Evolutionary conservation across 495 filamentous ascomycete species (phyloP).

Genomic region (Trichoderma parareesei): DNA sequence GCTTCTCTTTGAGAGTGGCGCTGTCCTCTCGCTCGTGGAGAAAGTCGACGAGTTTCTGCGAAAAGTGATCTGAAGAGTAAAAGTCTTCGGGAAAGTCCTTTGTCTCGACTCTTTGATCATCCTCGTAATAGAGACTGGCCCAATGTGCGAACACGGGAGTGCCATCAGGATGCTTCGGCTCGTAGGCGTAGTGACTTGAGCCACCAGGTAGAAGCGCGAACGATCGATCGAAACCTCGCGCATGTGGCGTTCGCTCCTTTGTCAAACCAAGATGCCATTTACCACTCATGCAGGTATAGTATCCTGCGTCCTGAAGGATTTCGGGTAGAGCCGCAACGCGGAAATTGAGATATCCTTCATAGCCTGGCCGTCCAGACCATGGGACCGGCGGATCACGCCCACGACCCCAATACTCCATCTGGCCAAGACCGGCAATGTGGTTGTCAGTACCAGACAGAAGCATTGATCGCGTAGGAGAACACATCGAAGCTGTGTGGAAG

Average conservation of each 20-base stretch:
- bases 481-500: conserved; percentile 52
- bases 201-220: conserved; percentile 30
- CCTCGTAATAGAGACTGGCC: conserved; percentile 45
- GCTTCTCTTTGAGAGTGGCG: conserved; percentile 31
- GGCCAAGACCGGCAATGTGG: conserved; percentile 36
- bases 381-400: background rate
- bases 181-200: conserved; percentile 43
- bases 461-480: conserved; percentile 53
- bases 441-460: conserved; percentile 40
- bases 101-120: conserved; percentile 33
- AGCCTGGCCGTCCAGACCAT: conserved; percentile 37
- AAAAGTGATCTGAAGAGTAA: conserved; percentile 45
- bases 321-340: conserved; percentile 50
- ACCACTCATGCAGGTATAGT: conserved; percentile 50
- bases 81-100: conserved; percentile 39
- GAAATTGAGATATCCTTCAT: conserved; percentile 55
- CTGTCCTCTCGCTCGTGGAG: conserved; percentile 39
- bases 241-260: conserved; percentile 15
- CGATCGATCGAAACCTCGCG: conserved; percentile 28
- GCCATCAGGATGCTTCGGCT: conserved; percentile 23
- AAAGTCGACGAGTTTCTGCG: conserved; percentile 42
- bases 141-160: conserved; percentile 12
- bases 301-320: conserved; percentile 49
- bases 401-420: conserved; percentile 19
- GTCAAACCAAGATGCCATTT: conserved; percentile 48